Base-by-base conservation (phyloP, 352 stramenopile genomes). In the Aphanomyces invadans region DNA sequence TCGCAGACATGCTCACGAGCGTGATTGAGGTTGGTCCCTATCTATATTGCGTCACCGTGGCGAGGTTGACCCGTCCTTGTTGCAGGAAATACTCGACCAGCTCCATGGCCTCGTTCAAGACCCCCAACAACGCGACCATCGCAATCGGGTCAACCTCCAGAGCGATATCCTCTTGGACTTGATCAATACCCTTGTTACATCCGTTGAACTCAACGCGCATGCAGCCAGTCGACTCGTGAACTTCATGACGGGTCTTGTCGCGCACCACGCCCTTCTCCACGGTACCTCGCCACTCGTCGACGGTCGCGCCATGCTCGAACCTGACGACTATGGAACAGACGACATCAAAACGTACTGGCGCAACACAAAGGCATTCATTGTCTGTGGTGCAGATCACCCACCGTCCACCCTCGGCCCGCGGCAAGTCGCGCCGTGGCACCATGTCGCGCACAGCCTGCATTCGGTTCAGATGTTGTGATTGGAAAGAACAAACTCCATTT, bases 91-190 rank as follows among this genome's bases (percentile, higher is more conserved):
- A 7, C 36, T 42, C 7, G 36, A 7, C 7, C 36, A 42, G 7
- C 7, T 42, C 28, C 46, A 5, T 44, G 46, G 10, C 46, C 4
- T 65, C 32, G 31, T 31, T 3, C 4, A 21, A 68, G 28, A 36
- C 36, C 21, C 19, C 4, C 3, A 2, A 60, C 15, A n/a, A n/a
- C n/a, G n/a, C n/a, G 57, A 62, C 4, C 60, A 68, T 0, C 26
- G 45, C 23, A n/a, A n/a, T n/a, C n/a, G n/a, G n/a, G 56, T 73
- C 28, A 39, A 71, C 11, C 29, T 46, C 11, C 80, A 87, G 56
- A 63, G 71, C 11, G 79, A 87, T 49, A 42, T 87, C 4, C 84
- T 86, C 73, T 62, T 90, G 29, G 81, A 90, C 54, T 75, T 90
- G 28, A 59, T 87, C 63, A 90, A 86, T 64, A 26, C 73, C 1